Evolutionary conservation across 2,329 filamentous ascomycete genomes (phyloP).

Genomic region (Aspergillus ibericus): DNA sequence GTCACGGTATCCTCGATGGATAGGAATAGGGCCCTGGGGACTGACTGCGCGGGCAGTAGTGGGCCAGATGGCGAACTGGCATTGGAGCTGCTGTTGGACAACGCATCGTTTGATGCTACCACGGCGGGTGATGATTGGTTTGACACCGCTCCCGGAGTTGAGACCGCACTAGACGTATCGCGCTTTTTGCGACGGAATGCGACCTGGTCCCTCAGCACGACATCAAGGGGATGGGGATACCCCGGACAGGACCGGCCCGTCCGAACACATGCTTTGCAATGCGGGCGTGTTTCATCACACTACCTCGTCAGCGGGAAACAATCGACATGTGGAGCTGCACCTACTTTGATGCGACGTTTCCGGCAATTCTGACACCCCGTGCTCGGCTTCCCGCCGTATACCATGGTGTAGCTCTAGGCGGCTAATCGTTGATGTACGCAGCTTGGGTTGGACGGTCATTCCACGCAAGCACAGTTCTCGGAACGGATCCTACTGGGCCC

Average conservation of each 20-base stretch:
- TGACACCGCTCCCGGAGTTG: neutral
- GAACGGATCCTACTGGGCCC: neutral
- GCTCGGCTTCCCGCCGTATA: slow-evolving; percentile 30
- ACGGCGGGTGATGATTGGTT: neutral
- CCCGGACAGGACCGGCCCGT: slow-evolving; percentile 31
- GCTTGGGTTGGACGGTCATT: neutral
- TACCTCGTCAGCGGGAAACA: slow-evolving; percentile 4
- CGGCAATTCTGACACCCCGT: slow-evolving; percentile 31
- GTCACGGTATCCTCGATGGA: slow-evolving; percentile 29
- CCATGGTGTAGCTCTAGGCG: slow-evolving; percentile 17
- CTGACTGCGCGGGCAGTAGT: neutral
- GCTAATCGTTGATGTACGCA: neutral
- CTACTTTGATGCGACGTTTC: slow-evolving; percentile 31
- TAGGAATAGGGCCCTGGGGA: slow-evolving; percentile 18
- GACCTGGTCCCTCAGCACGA: slow-evolving; percentile 28
- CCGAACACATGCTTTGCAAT: slow-evolving; percentile 29
- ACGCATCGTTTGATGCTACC: neutral
- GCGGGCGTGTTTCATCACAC: slow-evolving; percentile 34
- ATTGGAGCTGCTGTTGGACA: neutral
- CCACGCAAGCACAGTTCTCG: neutral
- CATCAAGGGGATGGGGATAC: slow-evolving; percentile 30
- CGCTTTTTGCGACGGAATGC: slow-evolving; percentile 21
- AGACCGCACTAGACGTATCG: neutral
- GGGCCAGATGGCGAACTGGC: neutral
- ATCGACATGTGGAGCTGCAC: neutral